These are phyloP conservation scores for Flaveria ramosissima DNA, from an alignment of 129 eudicot species.

Conservation along the genomic window DNA sequence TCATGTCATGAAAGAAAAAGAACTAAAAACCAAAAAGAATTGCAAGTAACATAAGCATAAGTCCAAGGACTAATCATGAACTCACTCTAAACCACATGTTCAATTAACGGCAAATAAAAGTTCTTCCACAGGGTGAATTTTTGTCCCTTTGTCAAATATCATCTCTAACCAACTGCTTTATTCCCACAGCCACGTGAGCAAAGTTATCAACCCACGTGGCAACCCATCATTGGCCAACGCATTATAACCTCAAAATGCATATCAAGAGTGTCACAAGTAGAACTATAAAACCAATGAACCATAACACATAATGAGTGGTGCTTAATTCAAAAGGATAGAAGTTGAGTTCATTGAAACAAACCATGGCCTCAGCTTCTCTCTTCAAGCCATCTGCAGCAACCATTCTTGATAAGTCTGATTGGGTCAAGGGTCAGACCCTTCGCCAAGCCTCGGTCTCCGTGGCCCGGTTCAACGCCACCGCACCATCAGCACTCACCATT, in stretches of 20 bases:
- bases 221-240: slow-evolving; percentile 39
- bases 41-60: slow-evolving; percentile 6
- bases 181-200: slow-evolving; percentile 43
- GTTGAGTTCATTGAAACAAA: slow-evolving; percentile 17
- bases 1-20: not conserved
- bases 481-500: slow-evolving; percentile 54
- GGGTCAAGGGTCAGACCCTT: slow-evolving; percentile 66
- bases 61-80: slow-evolving; percentile 22
- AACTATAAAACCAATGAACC: slow-evolving; percentile 38
- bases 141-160: slow-evolving; percentile 39
- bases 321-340: slow-evolving; percentile 38
- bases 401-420: slow-evolving; percentile 72
- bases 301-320: slow-evolving; percentile 41
- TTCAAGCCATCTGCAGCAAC: slow-evolving; percentile 67
- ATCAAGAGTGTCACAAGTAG: slow-evolving; percentile 40
- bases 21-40: not conserved
- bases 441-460: slow-evolving; percentile 51
- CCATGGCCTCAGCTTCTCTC: slow-evolving; percentile 76
- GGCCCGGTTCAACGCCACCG: slow-evolving; percentile 51
- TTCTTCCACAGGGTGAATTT: not conserved
- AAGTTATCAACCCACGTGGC: slow-evolving; percentile 69
- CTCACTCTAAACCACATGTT: slow-evolving; percentile 21
- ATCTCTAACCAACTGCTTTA: slow-evolving; percentile 19
- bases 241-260: slow-evolving; percentile 62
- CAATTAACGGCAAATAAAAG: slow-evolving; percentile 25